Conservation (phyloP, 169 alveolate species). For the Plasmodium gonderi region DNA sequence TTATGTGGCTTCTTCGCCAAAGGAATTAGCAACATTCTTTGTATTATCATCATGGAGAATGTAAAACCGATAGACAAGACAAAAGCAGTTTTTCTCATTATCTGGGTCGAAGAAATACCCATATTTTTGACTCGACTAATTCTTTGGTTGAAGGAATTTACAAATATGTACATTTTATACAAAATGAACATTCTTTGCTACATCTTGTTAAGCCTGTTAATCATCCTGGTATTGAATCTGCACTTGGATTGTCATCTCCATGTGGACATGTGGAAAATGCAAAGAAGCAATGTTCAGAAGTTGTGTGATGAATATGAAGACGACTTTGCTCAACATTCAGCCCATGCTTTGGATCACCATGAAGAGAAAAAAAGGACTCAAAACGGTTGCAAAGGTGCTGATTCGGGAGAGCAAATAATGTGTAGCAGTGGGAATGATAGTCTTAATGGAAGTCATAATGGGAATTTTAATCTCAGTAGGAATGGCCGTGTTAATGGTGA, state of each 20-base stretch:
- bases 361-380: neutral
- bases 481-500: no score
- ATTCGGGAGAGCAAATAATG: no score
- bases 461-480: no score
- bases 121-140: neutral
- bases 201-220: neutral
- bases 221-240: neutral
- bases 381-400: neutral
- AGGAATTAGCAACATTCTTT: conserved; percentile 15
- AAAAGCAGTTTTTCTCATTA: neutral
- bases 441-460: no score
- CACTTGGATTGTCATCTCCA: neutral
- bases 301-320: neutral
- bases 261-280: neutral
- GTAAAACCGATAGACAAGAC: neutral
- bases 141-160: neutral
- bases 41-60: conserved; percentile 27
- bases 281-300: neutral
- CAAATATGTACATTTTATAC: neutral
- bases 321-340: no score
- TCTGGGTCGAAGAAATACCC: neutral
- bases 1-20: conserved; percentile 7
- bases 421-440: no score
- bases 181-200: neutral
- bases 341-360: no score